Percentiles rank a stretch among this genome's conserved stretches.
These are phyloP conservation scores for Epichloe scottii DNA, from an alignment of 2,329 filamentous ascomycete species.

Conservation along the genomic window DNA sequence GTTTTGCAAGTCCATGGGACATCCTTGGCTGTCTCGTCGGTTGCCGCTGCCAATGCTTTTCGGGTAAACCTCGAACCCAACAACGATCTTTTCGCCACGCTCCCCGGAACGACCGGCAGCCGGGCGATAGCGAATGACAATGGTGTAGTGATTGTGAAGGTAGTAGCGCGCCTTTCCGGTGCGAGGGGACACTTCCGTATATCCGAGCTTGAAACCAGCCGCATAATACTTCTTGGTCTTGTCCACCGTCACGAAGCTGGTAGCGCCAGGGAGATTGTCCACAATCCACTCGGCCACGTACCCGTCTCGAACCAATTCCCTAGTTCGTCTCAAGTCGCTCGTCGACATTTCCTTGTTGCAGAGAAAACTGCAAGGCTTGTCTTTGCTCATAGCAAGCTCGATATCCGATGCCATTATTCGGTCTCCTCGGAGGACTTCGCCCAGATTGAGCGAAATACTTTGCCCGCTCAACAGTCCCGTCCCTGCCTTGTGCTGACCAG, in stretches of 20 bases:
- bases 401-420: conserved; percentile 78
- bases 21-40: conserved; percentile 50
- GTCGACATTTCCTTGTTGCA: conserved; percentile 57
- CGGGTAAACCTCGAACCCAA: conserved; percentile 82
- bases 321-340: conserved; percentile 52
- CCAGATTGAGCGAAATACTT: conserved; percentile 70
- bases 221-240: conserved; percentile 80
- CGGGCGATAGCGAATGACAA: conserved; percentile 66
- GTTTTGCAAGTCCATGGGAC: conserved; percentile 53
- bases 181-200: conserved; percentile 50
- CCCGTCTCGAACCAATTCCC: conserved; percentile 60
- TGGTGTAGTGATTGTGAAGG: conserved; percentile 79
- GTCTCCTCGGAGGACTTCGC: conserved; percentile 78
- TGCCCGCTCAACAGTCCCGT: conserved; percentile 62
- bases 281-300: conserved; percentile 92
- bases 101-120: conserved; percentile 58
- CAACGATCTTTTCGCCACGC: conserved; percentile 64
- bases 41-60: conserved; percentile 60
- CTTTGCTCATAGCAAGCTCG: conserved; percentile 63
- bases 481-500: conserved; percentile 51
- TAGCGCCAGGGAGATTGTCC: conserved; percentile 80
- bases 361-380: conserved; percentile 59
- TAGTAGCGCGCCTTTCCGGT: conserved; percentile 54
- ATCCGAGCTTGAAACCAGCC: conserved; percentile 79
- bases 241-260: conserved; percentile 77